Percentiles rank a stretch among this genome's conserved stretches.
Conservation (phyloP, 2,329 filamentous ascomycete genomes). For the Metarhizium humberi region DNA sequence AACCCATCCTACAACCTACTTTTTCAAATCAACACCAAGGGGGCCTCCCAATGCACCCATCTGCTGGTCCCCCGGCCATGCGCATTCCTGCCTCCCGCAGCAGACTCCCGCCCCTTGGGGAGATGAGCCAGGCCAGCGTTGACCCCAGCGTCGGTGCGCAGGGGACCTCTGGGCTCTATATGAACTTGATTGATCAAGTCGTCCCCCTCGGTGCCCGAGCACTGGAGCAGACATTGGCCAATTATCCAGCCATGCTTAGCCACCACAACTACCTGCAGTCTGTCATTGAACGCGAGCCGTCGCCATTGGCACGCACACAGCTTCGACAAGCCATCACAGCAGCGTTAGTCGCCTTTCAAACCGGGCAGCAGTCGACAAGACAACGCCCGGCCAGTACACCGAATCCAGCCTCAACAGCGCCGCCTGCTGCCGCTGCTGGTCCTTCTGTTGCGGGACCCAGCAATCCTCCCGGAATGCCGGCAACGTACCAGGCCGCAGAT, state of each 20-base stretch:
- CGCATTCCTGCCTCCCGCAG: constrained; percentile 1
- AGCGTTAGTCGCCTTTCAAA: constrained; percentile 35
- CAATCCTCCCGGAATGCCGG: not conserved
- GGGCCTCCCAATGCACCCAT: not conserved
- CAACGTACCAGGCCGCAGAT: not conserved
- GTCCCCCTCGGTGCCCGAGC: constrained; percentile 40
- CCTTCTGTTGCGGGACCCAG: not conserved
- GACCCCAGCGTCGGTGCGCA: constrained; percentile 3
- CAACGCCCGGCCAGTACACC: constrained; percentile 8
- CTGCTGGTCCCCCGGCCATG: not conserved
- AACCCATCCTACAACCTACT: not conserved
- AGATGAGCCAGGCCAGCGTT: not conserved
- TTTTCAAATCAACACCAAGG: not conserved
- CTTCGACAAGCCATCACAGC: constrained; percentile 40
- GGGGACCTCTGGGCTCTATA: constrained; percentile 30
- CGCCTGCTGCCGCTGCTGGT: constrained; percentile 1
- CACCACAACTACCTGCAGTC: constrained; percentile 39
- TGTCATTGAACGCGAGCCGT: constrained; percentile 42
- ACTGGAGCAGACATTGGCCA: constrained; percentile 34
- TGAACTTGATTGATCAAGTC: constrained; percentile 41
- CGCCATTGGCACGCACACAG: constrained; percentile 36
- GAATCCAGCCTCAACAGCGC: not conserved
- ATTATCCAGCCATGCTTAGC: constrained; percentile 38
- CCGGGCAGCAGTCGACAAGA: constrained; percentile 32
- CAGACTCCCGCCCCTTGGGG: not conserved